Evolutionary conservation across 2,329 filamentous ascomycete genomes (phyloP), one percentile per base, ranked within the genome.

Genomic region (Lachnellula cervina): DNA sequence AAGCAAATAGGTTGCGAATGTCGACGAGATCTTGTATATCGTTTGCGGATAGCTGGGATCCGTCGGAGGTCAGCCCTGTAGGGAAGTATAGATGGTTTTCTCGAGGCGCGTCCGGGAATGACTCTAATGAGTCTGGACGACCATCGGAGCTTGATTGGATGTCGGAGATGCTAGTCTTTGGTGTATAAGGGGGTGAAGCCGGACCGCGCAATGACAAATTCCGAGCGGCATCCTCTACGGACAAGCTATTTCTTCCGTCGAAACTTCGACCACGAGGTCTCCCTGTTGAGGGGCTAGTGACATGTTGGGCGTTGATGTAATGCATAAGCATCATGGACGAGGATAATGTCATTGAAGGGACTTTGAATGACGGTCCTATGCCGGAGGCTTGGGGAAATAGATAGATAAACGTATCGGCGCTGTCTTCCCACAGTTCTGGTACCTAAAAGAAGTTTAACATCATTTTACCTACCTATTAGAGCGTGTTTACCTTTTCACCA

Each of bases 381-480:
- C 77, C 77, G 56, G 73, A 77, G 5, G 72, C 71, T 53, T 73
- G 76, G 1, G 82, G 75, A 54, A 79, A 79, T 4, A 88, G 70
- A 62, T 83, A 82, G 19, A 88, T 76, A 50, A 76, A 73, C 23
- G 85, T 76, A 58, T 78, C 78, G 40, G 80, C 83, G 51, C 69
- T 72, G 53, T 86, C 82, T 60, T 83, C 81, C 84, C 84, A 87
- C 19, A 88, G 70, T 67, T 87, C 84, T 1, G 83, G 81, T 4
- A 87, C 80, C 81, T 84, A 45, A 52, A 40, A 51, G 48, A 55
- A n/a, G 53, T 64, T 64, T 46, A 60, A 55, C 35, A 51, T 45
- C 25, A 38, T 40, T 35, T 34, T 14, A 32, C 14, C 32, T 19
- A 21, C 5, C 35, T 8, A 28, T n/a, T 14, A 47, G 17, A 16